Evolutionary conservation across 345 rosid genomes (phyloP), one percentile per base, ranked within the genome.

Genomic region (Syzygium aqueum): DNA sequence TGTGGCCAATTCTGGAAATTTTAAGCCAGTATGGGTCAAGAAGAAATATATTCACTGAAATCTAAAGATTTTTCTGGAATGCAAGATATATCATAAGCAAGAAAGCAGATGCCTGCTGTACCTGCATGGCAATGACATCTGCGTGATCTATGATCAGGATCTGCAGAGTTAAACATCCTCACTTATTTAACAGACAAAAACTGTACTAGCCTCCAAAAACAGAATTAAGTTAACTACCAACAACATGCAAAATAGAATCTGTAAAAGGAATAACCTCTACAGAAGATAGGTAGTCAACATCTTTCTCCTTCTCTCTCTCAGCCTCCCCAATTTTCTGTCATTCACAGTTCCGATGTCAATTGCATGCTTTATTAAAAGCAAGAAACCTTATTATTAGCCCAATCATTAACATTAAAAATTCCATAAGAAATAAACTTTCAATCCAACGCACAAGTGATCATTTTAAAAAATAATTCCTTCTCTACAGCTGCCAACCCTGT

Each of bases 101-200:
- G 65, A 84, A 78, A 88, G 84, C 65, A 84, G 85, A 89, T 67
- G 87, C 84, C 86, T 52, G 65, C 12, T 23, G 65, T 89, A 96
- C 99, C 98, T 97, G 98, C 97, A 95, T 92, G 78, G 97, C 91
- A 89, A 97, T 95, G 84, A 97, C 94, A 90, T 97, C 99, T 23
- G 98, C 97, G 89, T 97, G 98, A 91, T 97, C 99, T 88, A 97
- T 92, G 87, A 97, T 90, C 90, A 95, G 94, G 89, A 97, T 95
- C 99, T 97, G 95, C 78, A 67, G 23, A 67, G 46, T 67, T 16
- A 67, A 67, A 67, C 46, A 67, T 67, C 46, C 13, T 33, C 46
- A 67, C 78, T 33, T 6, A 30, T 30, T 33, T 17, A 67, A 19
- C 43, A 67, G 43, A 17, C 23, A 67, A 67, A 67, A 67, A 67